Evolutionary conservation across 176 grass and related monocot species (phyloP).

Genomic region (Neostapfia colusana): DNA sequence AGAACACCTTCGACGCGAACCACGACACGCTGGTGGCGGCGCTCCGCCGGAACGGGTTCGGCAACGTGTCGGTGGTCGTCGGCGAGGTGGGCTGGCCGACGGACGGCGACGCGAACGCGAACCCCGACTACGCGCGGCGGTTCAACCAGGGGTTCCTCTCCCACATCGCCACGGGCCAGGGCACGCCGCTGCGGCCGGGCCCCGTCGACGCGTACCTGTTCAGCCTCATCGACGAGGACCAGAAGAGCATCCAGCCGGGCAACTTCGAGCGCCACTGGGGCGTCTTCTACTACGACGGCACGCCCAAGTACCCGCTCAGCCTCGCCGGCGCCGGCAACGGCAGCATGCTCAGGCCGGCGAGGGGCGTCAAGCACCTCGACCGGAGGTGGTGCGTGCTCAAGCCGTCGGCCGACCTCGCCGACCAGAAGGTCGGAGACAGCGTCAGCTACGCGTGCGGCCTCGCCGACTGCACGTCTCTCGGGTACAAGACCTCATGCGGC

Average conservation of each 20-base stretch:
- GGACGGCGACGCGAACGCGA: constrained; percentile 67
- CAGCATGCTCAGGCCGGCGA: constrained; percentile 40
- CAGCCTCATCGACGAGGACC: constrained; percentile 83
- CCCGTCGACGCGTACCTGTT: constrained; percentile 77
- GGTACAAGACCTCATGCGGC: constrained; percentile 71
- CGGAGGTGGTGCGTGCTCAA: constrained; percentile 77
- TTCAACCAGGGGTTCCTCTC: constrained; percentile 80
- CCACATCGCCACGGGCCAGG: constrained; percentile 48
- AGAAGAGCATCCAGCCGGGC: constrained; percentile 75
- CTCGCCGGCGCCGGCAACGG: constrained; percentile 33
- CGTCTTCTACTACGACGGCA: constrained; percentile 80
- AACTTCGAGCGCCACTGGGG: constrained; percentile 97
- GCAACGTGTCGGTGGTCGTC: constrained; percentile 61
- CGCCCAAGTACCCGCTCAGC: constrained; percentile 67
- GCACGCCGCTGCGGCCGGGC: constrained; percentile 69
- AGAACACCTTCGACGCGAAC: constrained; percentile 81
- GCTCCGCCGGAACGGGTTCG: constrained; percentile 64
- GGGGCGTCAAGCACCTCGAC: constrained; percentile 49
- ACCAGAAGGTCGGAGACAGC: constrained; percentile 53
- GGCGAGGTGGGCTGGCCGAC: constrained; percentile 92
- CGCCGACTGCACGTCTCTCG: constrained; percentile 74
- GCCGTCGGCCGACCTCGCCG: constrained; percentile 33
- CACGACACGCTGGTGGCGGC: constrained; percentile 73
- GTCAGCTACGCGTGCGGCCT: constrained; percentile 73
- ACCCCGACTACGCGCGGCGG: constrained; percentile 40